Percentiles rank a stretch among this genome's conserved stretches.
Evolutionary conservation across 148 eudicot species (phyloP).

Genomic region (Euryodendron excelsum): DNA sequence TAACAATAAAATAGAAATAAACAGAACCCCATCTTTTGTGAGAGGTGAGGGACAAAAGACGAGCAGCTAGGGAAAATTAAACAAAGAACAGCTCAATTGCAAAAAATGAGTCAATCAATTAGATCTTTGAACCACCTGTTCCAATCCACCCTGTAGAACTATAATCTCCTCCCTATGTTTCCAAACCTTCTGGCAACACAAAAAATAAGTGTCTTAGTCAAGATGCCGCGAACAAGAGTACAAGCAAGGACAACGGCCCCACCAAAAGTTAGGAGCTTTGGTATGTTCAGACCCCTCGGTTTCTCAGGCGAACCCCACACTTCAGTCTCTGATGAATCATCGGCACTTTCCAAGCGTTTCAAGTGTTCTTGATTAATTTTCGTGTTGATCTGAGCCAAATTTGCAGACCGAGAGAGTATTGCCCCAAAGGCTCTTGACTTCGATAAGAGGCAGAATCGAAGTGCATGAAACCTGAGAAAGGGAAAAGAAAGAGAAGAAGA

Average conservation of each 20-base stretch:
- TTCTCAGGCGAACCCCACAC: constrained; percentile 30
- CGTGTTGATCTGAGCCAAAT: constrained; percentile 68
- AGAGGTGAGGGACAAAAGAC: too few species aligned
- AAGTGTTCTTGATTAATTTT: constrained; percentile 49
- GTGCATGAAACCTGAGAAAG: too few species aligned
- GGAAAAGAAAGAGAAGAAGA: too few species aligned
- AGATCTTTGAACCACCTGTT: too few species aligned
- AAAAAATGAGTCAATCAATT: too few species aligned
- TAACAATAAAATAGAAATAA: too few species aligned
- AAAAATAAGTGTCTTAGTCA: constrained; percentile 62
- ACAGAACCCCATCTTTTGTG: too few species aligned
- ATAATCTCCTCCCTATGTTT: constrained; percentile 45
- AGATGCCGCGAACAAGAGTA: constrained; percentile 62
- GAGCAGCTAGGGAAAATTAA: too few species aligned
- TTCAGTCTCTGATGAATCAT: constrained; percentile 28
- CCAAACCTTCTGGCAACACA: constrained; percentile 58
- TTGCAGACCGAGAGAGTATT: constrained; percentile 45
- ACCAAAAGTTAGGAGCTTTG: constrained; percentile 58
- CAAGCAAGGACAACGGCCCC: constrained; percentile 70
- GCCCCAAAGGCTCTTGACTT: constrained; percentile 52
- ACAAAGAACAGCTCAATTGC: too few species aligned
- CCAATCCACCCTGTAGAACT: too few species aligned
- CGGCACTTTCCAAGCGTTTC: constrained; percentile 29
- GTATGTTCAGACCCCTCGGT: constrained; percentile 42
- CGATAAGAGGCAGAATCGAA: too few species aligned